Conservation (phyloP, 345 rosid species). For the Eucalyptus tenuipes region DNA sequence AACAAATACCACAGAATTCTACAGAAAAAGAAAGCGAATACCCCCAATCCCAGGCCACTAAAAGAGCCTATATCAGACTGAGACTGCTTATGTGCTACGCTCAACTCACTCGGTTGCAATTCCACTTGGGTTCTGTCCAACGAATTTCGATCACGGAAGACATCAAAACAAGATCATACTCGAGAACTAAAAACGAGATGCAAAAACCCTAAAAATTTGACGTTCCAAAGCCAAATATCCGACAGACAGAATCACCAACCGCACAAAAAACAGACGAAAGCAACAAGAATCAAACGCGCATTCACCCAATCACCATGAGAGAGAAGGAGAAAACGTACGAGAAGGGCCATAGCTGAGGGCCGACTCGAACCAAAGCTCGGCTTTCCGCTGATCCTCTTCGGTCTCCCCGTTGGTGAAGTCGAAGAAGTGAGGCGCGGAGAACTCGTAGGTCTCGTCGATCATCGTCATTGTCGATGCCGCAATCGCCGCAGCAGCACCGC, state of each 20-base stretch:
- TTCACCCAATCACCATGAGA: background rate
- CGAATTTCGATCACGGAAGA: background rate
- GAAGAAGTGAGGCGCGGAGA: conserved; percentile 82
- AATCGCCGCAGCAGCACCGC: conserved; percentile 19
- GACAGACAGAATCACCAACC: background rate
- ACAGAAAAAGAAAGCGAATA: background rate
- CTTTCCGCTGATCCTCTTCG: conserved; percentile 45
- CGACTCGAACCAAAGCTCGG: conserved; percentile 83
- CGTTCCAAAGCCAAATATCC: background rate
- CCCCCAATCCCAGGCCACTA: background rate
- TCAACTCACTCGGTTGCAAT: background rate
- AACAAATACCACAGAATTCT: background rate
- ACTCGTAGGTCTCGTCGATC: conserved; percentile 69
- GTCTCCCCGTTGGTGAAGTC: conserved; percentile 69
- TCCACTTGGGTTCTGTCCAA: background rate
- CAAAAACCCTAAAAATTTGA: background rate
- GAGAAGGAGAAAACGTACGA: conserved; percentile 37
- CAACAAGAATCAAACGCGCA: background rate
- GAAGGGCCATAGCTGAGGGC: conserved; percentile 81
- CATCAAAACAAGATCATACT: background rate
- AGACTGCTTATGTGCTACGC: background rate
- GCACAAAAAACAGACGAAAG: background rate
- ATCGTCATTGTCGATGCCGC: conserved; percentile 4
- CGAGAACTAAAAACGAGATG: background rate
- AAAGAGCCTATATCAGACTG: background rate